Evolutionary conservation across 2,329 filamentous ascomycete genomes (phyloP).

Genomic region (Ambrosiella xylebori): DNA sequence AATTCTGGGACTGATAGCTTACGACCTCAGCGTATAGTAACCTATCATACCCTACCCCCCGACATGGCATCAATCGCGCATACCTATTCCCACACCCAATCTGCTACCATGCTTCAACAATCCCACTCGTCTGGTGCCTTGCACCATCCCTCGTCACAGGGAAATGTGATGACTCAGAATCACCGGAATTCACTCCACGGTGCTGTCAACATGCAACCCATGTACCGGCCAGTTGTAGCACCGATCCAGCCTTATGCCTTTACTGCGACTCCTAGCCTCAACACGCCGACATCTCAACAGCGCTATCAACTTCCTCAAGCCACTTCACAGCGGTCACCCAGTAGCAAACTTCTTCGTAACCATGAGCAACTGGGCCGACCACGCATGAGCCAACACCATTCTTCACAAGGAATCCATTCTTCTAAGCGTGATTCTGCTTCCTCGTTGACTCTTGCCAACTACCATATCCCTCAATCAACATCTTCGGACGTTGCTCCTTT

Average conservation of each 20-base stretch:
- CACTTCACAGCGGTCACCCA: constrained; percentile 20
- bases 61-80: constrained; percentile 73
- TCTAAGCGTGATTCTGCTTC: constrained; percentile 8
- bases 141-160: constrained; percentile 32
- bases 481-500: constrained; percentile 22
- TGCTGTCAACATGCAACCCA: constrained; percentile 20
- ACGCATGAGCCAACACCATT: neutral
- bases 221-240: constrained; percentile 19
- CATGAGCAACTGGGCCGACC: constrained; percentile 17
- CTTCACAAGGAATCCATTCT: neutral
- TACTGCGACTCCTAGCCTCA: constrained; percentile 49
- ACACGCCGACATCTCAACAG: constrained; percentile 27
- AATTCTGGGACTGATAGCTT: neutral
- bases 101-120: constrained; percentile 60
- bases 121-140: constrained; percentile 38
- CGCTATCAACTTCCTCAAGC: constrained; percentile 34
- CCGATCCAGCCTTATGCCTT: constrained; percentile 65
- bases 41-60: neutral
- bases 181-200: constrained; percentile 33
- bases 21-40: neutral
- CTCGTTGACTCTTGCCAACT: constrained; percentile 16
- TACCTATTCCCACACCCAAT: constrained; percentile 59
- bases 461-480: constrained; percentile 20
- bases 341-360: constrained; percentile 13
- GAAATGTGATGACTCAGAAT: constrained; percentile 30